phyloP scores from a whole-genome alignment of 495 filamentous ascomycete species.

The Penicillium goetzii region DNA sequence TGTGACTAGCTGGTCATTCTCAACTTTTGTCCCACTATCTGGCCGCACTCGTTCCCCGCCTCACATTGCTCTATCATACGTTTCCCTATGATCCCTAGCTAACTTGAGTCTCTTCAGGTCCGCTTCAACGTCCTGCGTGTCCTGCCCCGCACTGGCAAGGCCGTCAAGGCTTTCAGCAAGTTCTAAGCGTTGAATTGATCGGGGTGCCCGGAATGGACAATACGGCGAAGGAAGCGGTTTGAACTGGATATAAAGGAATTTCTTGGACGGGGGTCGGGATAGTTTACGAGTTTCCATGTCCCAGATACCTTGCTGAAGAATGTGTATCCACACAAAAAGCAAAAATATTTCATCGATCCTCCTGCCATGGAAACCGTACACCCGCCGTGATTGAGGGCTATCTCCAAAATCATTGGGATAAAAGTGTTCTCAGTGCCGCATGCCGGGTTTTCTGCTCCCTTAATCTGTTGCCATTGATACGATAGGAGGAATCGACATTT shows the following conservation, averaged over 20 bases:
- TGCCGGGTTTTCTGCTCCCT: constrained; percentile 24
- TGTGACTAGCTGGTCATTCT: not conserved
- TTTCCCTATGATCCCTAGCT: constrained; percentile 17
- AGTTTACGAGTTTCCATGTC: constrained; percentile 55
- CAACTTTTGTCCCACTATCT: not conserved
- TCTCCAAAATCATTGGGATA: constrained; percentile 18
- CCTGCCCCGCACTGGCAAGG: constrained; percentile 93
- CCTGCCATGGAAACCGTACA: constrained; percentile 41
- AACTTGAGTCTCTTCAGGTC: constrained; percentile 60
- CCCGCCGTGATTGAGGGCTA: constrained; percentile 21
- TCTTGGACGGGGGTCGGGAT: constrained; percentile 49
- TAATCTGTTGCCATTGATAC: constrained; percentile 20
- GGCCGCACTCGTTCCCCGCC: not conserved
- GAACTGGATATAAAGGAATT: constrained; percentile 49
- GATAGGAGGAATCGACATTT: constrained; percentile 23
- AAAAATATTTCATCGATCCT: constrained; percentile 47
- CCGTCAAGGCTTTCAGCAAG: constrained; percentile 96
- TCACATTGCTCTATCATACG: not conserved
- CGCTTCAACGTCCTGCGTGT: constrained; percentile 99
- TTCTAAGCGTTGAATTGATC: constrained; percentile 67
- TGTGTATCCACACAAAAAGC: constrained; percentile 54
- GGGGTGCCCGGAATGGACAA: constrained; percentile 45
- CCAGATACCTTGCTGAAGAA: constrained; percentile 53
- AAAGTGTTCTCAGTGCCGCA: constrained; percentile 27
- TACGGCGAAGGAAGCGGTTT: constrained; percentile 50